A percentile compares a stretch with the other conserved stretches of the same genome.
Evolutionary conservation across 768 basidiomycete species (phyloP).

Genomic region (Phylloporus arenicola): DNA sequence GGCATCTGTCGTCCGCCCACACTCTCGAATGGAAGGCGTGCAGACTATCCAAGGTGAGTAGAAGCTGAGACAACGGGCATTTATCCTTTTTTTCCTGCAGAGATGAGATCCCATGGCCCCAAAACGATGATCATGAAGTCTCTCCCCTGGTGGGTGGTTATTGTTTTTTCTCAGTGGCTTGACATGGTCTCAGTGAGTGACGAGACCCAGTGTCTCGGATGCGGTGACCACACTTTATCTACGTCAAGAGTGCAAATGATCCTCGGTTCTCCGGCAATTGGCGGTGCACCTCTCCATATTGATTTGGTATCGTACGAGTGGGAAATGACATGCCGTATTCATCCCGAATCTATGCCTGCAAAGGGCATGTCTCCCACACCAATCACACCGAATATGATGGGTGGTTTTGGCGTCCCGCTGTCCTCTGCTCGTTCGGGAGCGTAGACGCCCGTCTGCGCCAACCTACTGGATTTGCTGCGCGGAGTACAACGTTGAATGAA

Average conservation of each 20-base stretch:
- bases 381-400: neutral
- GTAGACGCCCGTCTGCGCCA: neutral
- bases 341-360: neutral
- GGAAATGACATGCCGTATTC: neutral
- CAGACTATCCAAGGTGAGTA: neutral
- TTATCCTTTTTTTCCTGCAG: neutral
- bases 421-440: neutral
- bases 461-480: neutral
- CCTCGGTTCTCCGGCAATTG: neutral
- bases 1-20: conserved; percentile 10
- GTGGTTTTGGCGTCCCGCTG: neutral
- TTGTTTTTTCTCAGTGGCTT: neutral
- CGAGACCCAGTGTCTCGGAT: neutral
- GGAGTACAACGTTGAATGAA: conserved; percentile 3
- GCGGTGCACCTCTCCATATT: neutral
- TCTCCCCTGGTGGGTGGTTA: neutral
- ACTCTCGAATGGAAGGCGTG: conserved; percentile 5
- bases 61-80: conserved; percentile 3
- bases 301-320: neutral
- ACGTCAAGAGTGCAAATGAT: neutral
- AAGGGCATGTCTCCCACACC: neutral
- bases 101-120: conserved; percentile 9
- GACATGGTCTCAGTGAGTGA: neutral
- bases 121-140: conserved; percentile 26
- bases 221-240: neutral